These are phyloP conservation scores for Colletotrichum liriopes DNA, from an alignment of 2,329 filamentous ascomycete species.

Conservation along the genomic window DNA sequence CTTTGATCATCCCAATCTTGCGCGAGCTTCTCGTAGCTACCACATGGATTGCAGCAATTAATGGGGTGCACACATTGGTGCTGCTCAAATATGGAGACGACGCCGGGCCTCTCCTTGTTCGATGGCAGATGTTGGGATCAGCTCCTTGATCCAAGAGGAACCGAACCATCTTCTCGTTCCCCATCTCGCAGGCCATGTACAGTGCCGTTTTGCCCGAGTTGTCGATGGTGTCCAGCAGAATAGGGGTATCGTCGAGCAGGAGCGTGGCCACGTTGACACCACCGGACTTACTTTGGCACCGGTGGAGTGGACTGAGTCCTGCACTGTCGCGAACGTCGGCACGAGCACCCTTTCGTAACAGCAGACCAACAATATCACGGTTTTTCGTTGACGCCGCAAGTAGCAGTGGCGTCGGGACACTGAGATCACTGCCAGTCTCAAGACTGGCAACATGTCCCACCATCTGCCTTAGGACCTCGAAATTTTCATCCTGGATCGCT, in stretches of 20 bases:
- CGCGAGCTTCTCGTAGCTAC: slow-evolving; percentile 43
- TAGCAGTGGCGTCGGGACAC: slow-evolving; percentile 49
- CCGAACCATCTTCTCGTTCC: slow-evolving; percentile 50
- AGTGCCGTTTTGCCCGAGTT: slow-evolving; percentile 49
- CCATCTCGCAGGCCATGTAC: slow-evolving; percentile 50
- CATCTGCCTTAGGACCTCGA: slow-evolving; percentile 49
- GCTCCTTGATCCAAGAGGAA: slow-evolving; percentile 45
- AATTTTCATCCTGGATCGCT: slow-evolving; percentile 46
- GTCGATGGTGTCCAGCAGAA: slow-evolving; percentile 45
- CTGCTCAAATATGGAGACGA: not conserved
- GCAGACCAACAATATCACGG: slow-evolving; percentile 47
- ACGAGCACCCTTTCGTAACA: slow-evolving; percentile 47
- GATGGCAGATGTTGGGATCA: slow-evolving; percentile 47
- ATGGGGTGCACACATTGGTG: slow-evolving; percentile 45
- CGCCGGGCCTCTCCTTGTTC: slow-evolving; percentile 20
- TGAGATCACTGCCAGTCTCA: slow-evolving; percentile 45
- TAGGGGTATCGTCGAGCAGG: slow-evolving; percentile 44
- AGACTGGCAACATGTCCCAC: slow-evolving; percentile 45
- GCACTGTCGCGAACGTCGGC: slow-evolving; percentile 47
- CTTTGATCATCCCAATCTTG: slow-evolving; percentile 47
- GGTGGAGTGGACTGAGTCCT: slow-evolving; percentile 48
- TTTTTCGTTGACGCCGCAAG: slow-evolving; percentile 51
- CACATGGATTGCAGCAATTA: slow-evolving; percentile 48
- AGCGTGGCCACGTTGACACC: slow-evolving; percentile 47
- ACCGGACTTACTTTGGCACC: slow-evolving; percentile 47